These are phyloP conservation scores for Eragrostis curvula DNA, from an alignment of 176 grass and related monocot genomes.

Conservation along the genomic window DNA sequence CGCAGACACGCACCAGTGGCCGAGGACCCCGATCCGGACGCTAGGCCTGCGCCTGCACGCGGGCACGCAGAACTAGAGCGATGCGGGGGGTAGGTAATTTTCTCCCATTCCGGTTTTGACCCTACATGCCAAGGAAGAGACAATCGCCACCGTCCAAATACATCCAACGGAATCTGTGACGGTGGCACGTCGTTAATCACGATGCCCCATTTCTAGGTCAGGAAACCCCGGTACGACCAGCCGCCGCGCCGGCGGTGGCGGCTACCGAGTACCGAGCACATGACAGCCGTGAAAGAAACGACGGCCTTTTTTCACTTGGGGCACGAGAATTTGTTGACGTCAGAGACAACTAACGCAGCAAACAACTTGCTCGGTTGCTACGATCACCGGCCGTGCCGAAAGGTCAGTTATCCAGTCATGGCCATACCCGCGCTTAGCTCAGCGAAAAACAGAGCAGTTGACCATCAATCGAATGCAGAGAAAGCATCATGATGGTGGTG, in stretches of 20 bases:
- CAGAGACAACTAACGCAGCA: not conserved
- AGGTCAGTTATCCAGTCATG: constrained; percentile 3
- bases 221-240: not conserved
- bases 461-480: not conserved
- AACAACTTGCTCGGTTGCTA: not conserved
- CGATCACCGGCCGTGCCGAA: not conserved
- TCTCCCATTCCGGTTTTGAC: not conserved
- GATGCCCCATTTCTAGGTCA: constrained; percentile 31
- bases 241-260: constrained; percentile 1
- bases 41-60: not conserved
- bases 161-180: constrained; percentile 22
- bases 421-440: too few relatives aligned
- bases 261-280: not conserved
- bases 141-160: constrained; percentile 42
- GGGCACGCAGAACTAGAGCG: not conserved
- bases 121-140: not conserved
- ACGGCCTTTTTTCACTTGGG: not conserved
- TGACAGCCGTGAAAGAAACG: constrained; percentile 26
- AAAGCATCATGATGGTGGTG: not conserved
- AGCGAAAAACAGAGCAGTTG: not conserved
- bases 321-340: constrained; percentile 35
- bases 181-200: constrained; percentile 26
- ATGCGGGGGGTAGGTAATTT: not conserved
- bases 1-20: constrained; percentile 9
- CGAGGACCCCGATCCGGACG: too few relatives aligned